phyloP scores from a whole-genome alignment of 139 green algal genomes.

The Picochlorum sp. region DNA sequence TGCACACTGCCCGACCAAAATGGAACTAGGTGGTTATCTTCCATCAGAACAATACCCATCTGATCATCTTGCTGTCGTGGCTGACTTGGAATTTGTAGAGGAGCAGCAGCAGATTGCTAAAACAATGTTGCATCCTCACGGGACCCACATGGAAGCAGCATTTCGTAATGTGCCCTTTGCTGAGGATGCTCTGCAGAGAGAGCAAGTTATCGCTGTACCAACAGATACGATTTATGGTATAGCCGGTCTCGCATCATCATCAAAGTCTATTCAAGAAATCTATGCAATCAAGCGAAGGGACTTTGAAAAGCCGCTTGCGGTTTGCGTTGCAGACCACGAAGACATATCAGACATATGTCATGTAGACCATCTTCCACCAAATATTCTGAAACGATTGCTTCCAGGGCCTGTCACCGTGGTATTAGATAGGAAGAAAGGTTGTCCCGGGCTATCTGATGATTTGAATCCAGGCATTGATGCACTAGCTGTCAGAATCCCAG shows the following conservation, averaged over 20 bases:
- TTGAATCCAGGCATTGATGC: conserved; percentile 41
- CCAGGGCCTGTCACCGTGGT: conserved; percentile 65
- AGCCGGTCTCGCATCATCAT: conserved; percentile 23
- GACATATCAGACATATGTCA: conserved; percentile 37
- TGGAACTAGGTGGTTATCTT: conserved; percentile 54
- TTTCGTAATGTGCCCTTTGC: conserved; percentile 21
- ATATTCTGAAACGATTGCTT: conserved; percentile 53
- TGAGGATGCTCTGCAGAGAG: conserved; percentile 16
- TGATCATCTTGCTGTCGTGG: conserved; percentile 69
- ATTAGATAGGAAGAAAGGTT: conserved; percentile 28
- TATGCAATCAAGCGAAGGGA: conserved; percentile 49
- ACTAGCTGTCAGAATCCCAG: conserved; percentile 52
- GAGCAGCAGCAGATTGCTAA: conserved; percentile 5
- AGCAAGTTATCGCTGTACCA: conserved; percentile 42
- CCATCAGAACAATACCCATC: conserved; percentile 67
- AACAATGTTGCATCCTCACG: background rate
- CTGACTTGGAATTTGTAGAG: background rate
- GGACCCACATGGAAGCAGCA: conserved; percentile 15
- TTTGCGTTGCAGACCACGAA: conserved; percentile 49
- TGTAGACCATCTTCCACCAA: conserved; percentile 23
- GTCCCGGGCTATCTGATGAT: conserved; percentile 28
- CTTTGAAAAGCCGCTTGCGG: conserved; percentile 36
- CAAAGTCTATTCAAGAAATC: conserved; percentile 30
- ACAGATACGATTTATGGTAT: conserved; percentile 62
- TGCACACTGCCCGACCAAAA: conserved; percentile 39